Base-by-base conservation (phyloP, 169 alveolate genomes). In the Theileria orientalis region DNA sequence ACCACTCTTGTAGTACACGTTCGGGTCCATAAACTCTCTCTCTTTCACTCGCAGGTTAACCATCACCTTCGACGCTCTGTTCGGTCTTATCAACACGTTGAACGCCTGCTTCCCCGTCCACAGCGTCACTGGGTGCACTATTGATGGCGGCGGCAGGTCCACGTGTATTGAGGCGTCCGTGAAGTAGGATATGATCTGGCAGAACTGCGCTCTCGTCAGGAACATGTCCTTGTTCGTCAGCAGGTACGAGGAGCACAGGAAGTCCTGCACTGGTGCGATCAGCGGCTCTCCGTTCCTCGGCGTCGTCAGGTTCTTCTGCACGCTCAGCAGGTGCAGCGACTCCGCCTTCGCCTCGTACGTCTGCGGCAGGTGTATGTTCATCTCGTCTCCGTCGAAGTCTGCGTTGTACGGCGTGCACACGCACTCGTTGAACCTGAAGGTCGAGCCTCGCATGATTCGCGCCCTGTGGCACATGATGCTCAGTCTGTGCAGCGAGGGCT, bases 341-440 rank as follows among this genome's bases (percentile, higher is more conserved):
- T 96, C 99, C 47, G 99, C 96, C 84, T 94, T 90, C 0, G 99
- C 99, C 74, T 96, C 99, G 73, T 95, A 95, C 7, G 99, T 96
- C 86, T 97, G 98, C 16, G 99, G 99, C 42, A 98, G 86, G 87
- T 98, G 99, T 29, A 97, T 91, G 83, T 98, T 98, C 99, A 98
- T 98, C 86, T 98, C 99, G 83, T 98, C 99, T 0, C 99, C 99
- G 82, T 98, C 99, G 74, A 98, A 98, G 85, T 98, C 99, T 1
- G 99, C 99, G 77, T 98, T 98, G 90, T 96, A 98, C 11, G 99
- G 99, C 16, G 97, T 92, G 88, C 99, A 98, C 32, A 94, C 97
- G 78, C 99, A 94, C 84, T 95, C 99, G 86, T 97, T 97, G 74
- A 97, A 97, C 29, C 99, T 90, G 59, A 97, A 89, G 13, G 99